These are phyloP conservation scores for Diutina scorzettiae DNA, from an alignment of 1,139 yeast species.

Conservation along the genomic window DNA sequence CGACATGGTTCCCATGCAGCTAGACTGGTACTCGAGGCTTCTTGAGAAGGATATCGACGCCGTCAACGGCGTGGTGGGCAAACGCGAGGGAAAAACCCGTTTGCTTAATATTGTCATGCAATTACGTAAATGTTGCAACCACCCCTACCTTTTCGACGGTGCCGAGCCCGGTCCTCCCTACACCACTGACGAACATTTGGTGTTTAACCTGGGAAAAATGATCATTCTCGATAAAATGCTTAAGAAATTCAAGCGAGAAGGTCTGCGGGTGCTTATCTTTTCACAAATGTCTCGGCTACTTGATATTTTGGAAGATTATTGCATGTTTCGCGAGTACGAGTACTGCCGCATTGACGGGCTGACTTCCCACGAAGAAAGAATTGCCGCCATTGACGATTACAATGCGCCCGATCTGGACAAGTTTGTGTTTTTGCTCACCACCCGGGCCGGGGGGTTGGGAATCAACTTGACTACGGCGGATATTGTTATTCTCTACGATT, in stretches of 20 bases:
- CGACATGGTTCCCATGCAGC: conserved; percentile 68
- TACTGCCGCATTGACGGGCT: conserved; percentile 78
- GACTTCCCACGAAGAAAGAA: conserved; percentile 67
- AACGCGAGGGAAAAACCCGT: conserved; percentile 64
- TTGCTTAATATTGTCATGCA: conserved; percentile 74
- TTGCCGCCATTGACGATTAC: conserved; percentile 65
- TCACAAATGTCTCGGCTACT: conserved; percentile 76
- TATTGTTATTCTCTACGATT: conserved; percentile 59
- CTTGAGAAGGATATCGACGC: conserved; percentile 76
- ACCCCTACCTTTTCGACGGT: conserved; percentile 73
- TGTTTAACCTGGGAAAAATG: conserved; percentile 63
- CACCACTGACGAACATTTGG: conserved; percentile 73
- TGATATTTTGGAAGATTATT: conserved; percentile 71
- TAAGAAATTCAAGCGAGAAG: conserved; percentile 50
- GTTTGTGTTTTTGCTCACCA: conserved; percentile 60
- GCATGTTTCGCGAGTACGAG: conserved; percentile 51
- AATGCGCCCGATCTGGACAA: conserved; percentile 59
- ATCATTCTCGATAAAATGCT: conserved; percentile 57
- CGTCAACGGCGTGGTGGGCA: conserved; percentile 68
- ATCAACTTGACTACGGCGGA: conserved; percentile 71
- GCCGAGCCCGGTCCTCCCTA: conserved; percentile 85
- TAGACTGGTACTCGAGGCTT: conserved; percentile 62
- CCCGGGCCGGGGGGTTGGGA: conserved; percentile 85
- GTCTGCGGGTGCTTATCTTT: conserved; percentile 65
- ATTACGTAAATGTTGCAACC: conserved; percentile 72